phyloP scores from a whole-genome alignment of 2,329 filamentous ascomycete genomes.

The Juglanconis sp. region DNA sequence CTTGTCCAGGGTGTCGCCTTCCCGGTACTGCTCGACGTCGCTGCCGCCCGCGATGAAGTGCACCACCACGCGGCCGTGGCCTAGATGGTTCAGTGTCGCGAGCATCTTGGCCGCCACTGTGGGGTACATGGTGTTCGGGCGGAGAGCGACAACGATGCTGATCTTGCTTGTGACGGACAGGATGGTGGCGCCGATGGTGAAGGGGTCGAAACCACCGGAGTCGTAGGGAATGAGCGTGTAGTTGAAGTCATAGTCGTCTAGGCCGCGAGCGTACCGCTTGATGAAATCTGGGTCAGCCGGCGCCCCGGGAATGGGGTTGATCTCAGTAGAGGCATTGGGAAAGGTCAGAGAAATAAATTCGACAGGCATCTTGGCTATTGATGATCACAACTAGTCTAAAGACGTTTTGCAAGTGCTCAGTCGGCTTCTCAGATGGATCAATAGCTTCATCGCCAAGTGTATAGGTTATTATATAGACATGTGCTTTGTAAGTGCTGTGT shows the following conservation, averaged over 20 bases:
- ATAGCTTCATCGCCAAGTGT: not conserved
- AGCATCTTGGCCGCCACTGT: slow-evolving; percentile 61
- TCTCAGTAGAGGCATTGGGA: slow-evolving; percentile 54
- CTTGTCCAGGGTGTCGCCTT: slow-evolving; percentile 58
- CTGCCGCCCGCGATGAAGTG: slow-evolving; percentile 63
- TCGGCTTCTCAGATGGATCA: not conserved
- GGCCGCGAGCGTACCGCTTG: slow-evolving; percentile 50
- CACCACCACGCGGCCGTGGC: slow-evolving; percentile 54
- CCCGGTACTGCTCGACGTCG: slow-evolving; percentile 56
- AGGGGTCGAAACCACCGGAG: slow-evolving; percentile 53
- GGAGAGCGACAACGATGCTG: slow-evolving; percentile 59
- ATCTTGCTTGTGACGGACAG: slow-evolving; percentile 54
- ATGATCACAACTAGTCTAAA: not conserved
- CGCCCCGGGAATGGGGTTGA: slow-evolving; percentile 50
- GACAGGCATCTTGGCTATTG: slow-evolving; percentile 34
- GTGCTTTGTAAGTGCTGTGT: slow-evolving; percentile 4
- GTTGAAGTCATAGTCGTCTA: slow-evolving; percentile 60
- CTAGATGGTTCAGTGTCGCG: slow-evolving; percentile 59
- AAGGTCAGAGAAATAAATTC: slow-evolving; percentile 60
- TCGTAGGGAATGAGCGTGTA: slow-evolving; percentile 61
- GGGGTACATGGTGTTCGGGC: slow-evolving; percentile 60
- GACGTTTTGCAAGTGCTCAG: not conserved
- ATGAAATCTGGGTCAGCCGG: slow-evolving; percentile 53
- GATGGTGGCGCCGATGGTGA: slow-evolving; percentile 58
- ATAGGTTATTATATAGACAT: slow-evolving; percentile 14